Conservation (phyloP, 192 early-diverging fungal species). For the Coemansia erecta region DNA sequence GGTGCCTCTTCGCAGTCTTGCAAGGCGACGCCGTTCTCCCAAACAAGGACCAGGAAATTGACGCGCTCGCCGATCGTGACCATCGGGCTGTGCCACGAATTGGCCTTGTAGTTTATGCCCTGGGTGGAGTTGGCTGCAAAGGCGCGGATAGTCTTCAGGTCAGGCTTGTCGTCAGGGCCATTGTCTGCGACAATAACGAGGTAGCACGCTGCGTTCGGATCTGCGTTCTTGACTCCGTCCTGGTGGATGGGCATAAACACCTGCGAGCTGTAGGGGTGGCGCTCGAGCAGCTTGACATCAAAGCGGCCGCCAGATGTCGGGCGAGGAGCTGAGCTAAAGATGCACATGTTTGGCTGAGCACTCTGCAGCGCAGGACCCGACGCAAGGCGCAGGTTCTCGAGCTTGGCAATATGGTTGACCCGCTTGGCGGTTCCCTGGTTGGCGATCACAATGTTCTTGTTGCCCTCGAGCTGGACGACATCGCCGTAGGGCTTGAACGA, state of each 20-base stretch:
- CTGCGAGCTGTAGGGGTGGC: constrained; percentile 82
- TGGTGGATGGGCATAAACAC: constrained; percentile 77
- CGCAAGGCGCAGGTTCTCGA: constrained; percentile 54
- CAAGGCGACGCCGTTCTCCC: constrained; percentile 69
- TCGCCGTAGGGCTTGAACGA: constrained; percentile 73
- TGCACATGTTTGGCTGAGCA: constrained; percentile 66
- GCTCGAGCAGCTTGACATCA: constrained; percentile 72
- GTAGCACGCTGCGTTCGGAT: constrained; percentile 54
- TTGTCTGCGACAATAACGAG: constrained; percentile 82
- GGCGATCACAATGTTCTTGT: constrained; percentile 51
- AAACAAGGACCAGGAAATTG: constrained; percentile 72
- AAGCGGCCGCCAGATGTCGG: constrained; percentile 51
- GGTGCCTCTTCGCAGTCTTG: constrained; percentile 74
- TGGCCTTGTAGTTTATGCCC: constrained; percentile 79
- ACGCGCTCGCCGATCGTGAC: constrained; percentile 63
- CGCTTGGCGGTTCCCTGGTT: constrained; percentile 80
- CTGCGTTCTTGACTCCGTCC: constrained; percentile 15
- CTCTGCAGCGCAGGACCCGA: constrained; percentile 21
- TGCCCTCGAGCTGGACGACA: constrained; percentile 61
- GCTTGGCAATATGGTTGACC: constrained; percentile 62
- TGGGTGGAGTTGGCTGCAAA: constrained; percentile 70
- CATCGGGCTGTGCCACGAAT: constrained; percentile 93
- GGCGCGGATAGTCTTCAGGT: constrained; percentile 68
- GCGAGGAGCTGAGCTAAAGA: constrained; percentile 58
- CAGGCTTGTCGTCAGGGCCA: constrained; percentile 66